Base-by-base conservation (phyloP, 169 alveolate genomes). In the Cryptosporidium muris region DNA sequence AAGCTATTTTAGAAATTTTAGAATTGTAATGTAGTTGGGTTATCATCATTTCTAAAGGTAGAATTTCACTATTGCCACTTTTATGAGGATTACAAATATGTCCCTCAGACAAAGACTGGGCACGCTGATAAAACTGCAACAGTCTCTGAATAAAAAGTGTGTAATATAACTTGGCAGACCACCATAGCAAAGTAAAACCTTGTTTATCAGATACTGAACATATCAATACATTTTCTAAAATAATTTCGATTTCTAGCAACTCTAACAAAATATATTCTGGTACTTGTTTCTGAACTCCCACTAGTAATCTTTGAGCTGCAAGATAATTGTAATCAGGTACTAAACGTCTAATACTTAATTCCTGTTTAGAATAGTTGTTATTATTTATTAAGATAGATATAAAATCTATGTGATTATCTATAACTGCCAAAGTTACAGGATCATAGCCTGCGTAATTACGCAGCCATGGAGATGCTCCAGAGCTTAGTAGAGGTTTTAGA, bases 381-480 rank as follows among this genome's bases (percentile, higher is more conserved):
- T 66, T 58, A 8, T 63, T 74, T 3, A 74, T 74, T 12, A 74
- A 34, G 11, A 74, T 58, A 2, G 85, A 68, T 36, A 74, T 58
- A 7, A 74, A 36, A 16, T 58, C 74, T 25, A 74, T 62, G 36
- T 68, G 40, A 12, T 58, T 54, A 58, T 74, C 85, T 8, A 74
- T 54, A 16, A 74, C 85, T 25, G 85, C 53, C n/a, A 74, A 42
- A 25, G 85, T 74, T 25, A 74, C 85, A 6, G 85, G 85, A 25
- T 74, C 85, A 43, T 58, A 74, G 1, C 85, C 85, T 9, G 85
- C 40, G 8, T 74, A 74, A 11, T 74, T 74, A 5, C 85, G 14
- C 11, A 74, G 11, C 85, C 85, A 74, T 8, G 85, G 85, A 37
- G 60, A 74, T 5, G 85, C 85, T 48, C 85, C 85, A 48, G 40